phyloP scores from a whole-genome alignment of 164 flowering plant species.

The Houttuynia cordata region DNA sequence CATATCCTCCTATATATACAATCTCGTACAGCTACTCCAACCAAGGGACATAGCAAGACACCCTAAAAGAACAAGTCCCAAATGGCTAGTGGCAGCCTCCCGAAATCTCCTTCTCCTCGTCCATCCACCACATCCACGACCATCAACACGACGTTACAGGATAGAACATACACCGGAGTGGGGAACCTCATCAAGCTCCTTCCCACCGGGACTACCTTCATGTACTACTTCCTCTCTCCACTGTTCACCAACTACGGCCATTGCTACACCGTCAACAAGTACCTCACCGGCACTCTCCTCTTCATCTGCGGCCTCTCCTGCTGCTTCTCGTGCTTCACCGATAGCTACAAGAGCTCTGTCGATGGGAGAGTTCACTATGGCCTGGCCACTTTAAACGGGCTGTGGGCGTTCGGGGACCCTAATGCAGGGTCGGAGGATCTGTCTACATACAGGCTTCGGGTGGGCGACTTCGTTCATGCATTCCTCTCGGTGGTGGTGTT shows the following conservation, averaged over 20 bases:
- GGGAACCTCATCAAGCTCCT: constrained; percentile 71
- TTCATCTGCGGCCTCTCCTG: constrained; percentile 49
- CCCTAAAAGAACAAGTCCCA: too few species aligned
- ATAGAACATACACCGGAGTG: constrained; percentile 25
- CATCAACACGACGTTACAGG: background rate
- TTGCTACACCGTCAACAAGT: constrained; percentile 51
- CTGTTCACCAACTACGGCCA: constrained; percentile 65
- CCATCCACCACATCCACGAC: background rate
- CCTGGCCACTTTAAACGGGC: constrained; percentile 47
- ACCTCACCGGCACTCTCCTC: constrained; percentile 34
- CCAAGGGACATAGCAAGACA: too few species aligned
- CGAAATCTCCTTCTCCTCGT: background rate
- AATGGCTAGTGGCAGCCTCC: background rate
- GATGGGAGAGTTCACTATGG: constrained; percentile 53
- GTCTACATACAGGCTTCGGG: constrained; percentile 33
- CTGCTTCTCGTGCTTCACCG: constrained; percentile 58
- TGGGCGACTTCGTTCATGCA: constrained; percentile 73
- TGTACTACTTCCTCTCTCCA: constrained; percentile 71
- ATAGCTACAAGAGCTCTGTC: constrained; percentile 38
- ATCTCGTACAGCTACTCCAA: too few species aligned
- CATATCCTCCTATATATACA: too few species aligned
- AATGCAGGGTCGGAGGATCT: constrained; percentile 13
- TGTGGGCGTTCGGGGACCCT: constrained; percentile 31
- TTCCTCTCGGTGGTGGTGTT: constrained; percentile 43
- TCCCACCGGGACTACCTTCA: constrained; percentile 81